These are phyloP conservation scores for Boeremia exigua DNA, from an alignment of 2,329 filamentous ascomycete species.

Conservation along the genomic window DNA sequence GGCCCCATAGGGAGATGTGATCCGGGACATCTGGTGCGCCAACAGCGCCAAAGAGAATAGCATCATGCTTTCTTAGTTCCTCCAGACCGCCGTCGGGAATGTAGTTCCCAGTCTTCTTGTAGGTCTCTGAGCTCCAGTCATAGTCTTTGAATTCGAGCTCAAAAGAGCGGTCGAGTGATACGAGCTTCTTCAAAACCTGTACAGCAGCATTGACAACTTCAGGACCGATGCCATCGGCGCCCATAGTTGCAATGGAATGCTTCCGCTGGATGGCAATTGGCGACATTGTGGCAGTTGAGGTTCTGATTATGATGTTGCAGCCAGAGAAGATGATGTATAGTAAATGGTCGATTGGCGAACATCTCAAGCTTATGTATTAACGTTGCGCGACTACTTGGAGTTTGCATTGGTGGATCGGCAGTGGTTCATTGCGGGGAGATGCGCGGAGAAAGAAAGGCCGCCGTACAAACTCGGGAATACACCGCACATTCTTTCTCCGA, in stretches of 20 bases:
- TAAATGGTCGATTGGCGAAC: background rate
- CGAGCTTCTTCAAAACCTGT: conserved; percentile 63
- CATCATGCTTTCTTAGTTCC: conserved; percentile 64
- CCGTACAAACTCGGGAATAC: background rate
- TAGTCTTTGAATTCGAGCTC: conserved; percentile 66
- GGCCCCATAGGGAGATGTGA: conserved; percentile 63
- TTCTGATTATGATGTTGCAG: background rate
- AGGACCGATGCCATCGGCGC: conserved; percentile 72
- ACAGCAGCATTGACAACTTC: conserved; percentile 72
- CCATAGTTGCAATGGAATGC: conserved; percentile 57
- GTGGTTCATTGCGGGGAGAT: conserved; percentile 21
- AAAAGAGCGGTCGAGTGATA: conserved; percentile 62
- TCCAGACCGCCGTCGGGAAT: conserved; percentile 67
- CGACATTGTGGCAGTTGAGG: conserved; percentile 25
- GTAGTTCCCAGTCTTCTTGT: conserved; percentile 70
- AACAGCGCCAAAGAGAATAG: conserved; percentile 72
- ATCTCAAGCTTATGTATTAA: conserved; percentile 1
- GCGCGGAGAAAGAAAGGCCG: conserved; percentile 25
- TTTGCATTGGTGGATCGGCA: background rate
- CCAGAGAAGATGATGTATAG: background rate
- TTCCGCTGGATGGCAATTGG: conserved; percentile 30
- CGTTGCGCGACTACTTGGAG: background rate
- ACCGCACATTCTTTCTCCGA: conserved; percentile 21
- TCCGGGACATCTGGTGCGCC: conserved; percentile 66
- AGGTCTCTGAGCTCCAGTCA: conserved; percentile 71